These are phyloP conservation scores for Tephrocybe sp. DNA, from an alignment of 768 basidiomycete genomes.

Conservation along the genomic window DNA sequence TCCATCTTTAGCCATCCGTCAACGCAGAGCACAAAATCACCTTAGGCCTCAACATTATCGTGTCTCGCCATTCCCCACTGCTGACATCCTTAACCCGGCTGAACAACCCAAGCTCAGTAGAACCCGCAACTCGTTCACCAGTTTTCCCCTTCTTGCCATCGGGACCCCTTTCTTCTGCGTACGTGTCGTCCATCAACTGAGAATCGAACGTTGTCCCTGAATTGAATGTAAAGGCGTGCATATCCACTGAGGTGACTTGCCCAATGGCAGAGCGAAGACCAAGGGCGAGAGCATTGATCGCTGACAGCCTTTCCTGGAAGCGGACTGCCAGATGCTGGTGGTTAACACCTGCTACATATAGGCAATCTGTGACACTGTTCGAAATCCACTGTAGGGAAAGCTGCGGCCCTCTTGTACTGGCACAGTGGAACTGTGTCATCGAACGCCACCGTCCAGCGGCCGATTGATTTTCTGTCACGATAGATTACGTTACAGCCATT, in stretches of 20 bases:
- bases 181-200: slow-evolving; percentile 17
- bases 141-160: neutral
- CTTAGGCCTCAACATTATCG: slow-evolving; percentile 21
- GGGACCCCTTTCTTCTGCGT: slow-evolving; percentile 7
- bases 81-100: neutral
- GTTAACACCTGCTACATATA: neutral
- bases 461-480: slow-evolving; percentile 18
- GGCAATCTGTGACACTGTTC: neutral
- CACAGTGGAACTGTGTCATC: slow-evolving; percentile 14
- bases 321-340: neutral
- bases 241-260: slow-evolving; percentile 15
- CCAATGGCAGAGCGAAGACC: slow-evolving; percentile 15
- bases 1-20: neutral
- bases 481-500: too few relatives aligned
- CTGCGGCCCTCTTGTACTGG: neutral
- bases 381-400: neutral
- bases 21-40: slow-evolving; percentile 17
- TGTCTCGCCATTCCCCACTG: neutral
- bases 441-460: slow-evolving; percentile 19
- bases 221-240: neutral
- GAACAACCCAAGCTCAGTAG: slow-evolving; percentile 22
- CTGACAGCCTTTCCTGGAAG: slow-evolving; percentile 8
- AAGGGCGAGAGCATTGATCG: slow-evolving; percentile 10
- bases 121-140: slow-evolving; percentile 15
- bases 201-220: slow-evolving; percentile 6